A percentile compares a stretch with the other conserved stretches of the same genome.
These are phyloP conservation scores for Pseudogymnoascus sp. DNA, from an alignment of 2,329 filamentous ascomycete genomes.

Conservation along the genomic window DNA sequence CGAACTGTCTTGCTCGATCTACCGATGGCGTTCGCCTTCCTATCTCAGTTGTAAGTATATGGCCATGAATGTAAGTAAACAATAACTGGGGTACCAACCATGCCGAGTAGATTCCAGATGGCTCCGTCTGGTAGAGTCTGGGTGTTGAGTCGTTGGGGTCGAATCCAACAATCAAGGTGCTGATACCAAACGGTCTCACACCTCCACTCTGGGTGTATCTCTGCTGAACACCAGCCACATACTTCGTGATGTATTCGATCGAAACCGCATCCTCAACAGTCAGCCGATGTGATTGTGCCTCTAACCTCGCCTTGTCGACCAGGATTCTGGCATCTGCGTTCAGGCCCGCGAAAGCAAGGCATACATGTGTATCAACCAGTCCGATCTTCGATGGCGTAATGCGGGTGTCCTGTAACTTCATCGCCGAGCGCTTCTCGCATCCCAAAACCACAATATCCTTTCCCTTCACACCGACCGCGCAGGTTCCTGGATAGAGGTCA, in stretches of 20 bases:
- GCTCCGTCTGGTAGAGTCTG: constrained; percentile 93
- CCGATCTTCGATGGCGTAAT: constrained; percentile 99
- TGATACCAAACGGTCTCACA: constrained; percentile 97
- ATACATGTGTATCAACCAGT: constrained; percentile 89
- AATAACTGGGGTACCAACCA: constrained; percentile 53
- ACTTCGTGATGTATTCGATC: constrained; percentile 99
- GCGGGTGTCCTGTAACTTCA: constrained; percentile 98
- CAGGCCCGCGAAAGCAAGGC: constrained; percentile 90
- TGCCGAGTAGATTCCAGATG: constrained; percentile 98
- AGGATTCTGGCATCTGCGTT: constrained; percentile 97
- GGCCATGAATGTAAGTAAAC: neutral
- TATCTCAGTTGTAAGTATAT: constrained; percentile 32
- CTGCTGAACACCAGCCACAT: constrained; percentile 95
- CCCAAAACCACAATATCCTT: constrained; percentile 88
- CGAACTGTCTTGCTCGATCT: constrained; percentile 98
- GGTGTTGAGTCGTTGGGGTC: constrained; percentile 85
- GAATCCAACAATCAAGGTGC: constrained; percentile 96
- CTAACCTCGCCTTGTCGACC: constrained; percentile 93
- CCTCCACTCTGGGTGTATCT: constrained; percentile 98
- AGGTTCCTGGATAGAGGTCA: constrained; percentile 60
- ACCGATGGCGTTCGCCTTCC: constrained; percentile 99
- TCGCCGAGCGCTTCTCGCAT: constrained; percentile 96
- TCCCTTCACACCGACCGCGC: constrained; percentile 95
- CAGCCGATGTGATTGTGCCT: constrained; percentile 93
- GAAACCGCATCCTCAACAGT: constrained; percentile 96